A percentile compares a stretch with the other conserved stretches of the same genome.
These are phyloP conservation scores for Tylopilus balloui DNA, from an alignment of 768 basidiomycete genomes.

Conservation along the genomic window DNA sequence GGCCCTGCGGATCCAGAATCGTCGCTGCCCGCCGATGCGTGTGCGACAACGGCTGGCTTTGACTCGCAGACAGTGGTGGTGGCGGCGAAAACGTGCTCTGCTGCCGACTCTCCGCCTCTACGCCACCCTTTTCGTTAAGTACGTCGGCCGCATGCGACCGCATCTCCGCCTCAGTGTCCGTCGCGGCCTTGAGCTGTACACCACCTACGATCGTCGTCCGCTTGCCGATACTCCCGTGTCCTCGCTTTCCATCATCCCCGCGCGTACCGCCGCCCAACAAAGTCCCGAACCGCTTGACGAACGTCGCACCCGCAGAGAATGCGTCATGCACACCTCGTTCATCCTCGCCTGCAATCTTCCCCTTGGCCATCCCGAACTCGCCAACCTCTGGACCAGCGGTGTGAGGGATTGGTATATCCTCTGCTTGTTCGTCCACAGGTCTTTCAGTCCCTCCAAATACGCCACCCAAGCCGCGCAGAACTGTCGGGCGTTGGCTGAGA, in stretches of 20 bases:
- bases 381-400: conserved; percentile 65
- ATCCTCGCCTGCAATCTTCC: conserved; percentile 22
- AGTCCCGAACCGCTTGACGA: conserved; percentile 76
- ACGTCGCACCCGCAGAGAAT: conserved; percentile 58
- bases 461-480: conserved; percentile 51
- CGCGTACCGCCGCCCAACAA: conserved; percentile 46
- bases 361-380: conserved; percentile 45
- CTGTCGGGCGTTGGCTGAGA: conserved; percentile 66
- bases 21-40: conserved; percentile 75
- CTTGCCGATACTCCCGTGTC: conserved; percentile 36
- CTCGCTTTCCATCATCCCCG: conserved; percentile 40
- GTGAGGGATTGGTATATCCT: conserved; percentile 41
- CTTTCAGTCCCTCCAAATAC: conserved; percentile 48
- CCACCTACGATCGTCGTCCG: conserved; percentile 51
- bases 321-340: conserved; percentile 27
- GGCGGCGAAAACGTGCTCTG: conserved; percentile 27
- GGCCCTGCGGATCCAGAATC: conserved; percentile 64
- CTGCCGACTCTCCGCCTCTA: conserved; percentile 24
- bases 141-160: conserved; percentile 15
- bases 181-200: conserved; percentile 36
- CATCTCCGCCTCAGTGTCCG: conserved; percentile 34
- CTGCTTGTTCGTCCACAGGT: conserved; percentile 42
- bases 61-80: conserved; percentile 36
- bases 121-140: conserved; percentile 18
- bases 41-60: conserved; percentile 55